Evolutionary conservation across 768 basidiomycete species (phyloP).

Genomic region (Rhodotorula kratochvilovae): DNA sequence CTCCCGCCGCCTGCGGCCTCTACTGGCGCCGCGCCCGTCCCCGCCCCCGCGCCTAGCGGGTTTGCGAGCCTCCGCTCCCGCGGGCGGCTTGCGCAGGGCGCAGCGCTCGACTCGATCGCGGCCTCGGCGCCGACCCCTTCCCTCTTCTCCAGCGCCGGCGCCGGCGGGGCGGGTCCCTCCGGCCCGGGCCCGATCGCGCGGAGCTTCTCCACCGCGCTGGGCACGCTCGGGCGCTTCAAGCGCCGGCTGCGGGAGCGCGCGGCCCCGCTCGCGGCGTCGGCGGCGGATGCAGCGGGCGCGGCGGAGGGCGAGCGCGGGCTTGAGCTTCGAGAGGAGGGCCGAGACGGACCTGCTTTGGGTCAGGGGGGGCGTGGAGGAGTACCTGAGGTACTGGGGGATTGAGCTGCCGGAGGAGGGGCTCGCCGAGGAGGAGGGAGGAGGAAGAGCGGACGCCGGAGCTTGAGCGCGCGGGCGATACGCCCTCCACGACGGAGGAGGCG

Average conservation of each 20-base stretch:
- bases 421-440: constrained; percentile 42
- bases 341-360: constrained; percentile 61
- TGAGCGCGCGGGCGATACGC: constrained; percentile 62
- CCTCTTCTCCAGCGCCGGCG: not conserved
- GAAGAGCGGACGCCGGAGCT: constrained; percentile 56
- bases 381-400: constrained; percentile 48
- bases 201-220: constrained; percentile 74
- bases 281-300: not conserved
- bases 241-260: constrained; percentile 56
- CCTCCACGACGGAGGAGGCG: constrained; percentile 57
- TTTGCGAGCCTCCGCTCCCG: not conserved
- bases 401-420: not conserved
- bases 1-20: not conserved
- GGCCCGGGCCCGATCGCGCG: constrained; percentile 57
- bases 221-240: constrained; percentile 74
- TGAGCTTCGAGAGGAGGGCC: constrained; percentile 62
- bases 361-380: constrained; percentile 63
- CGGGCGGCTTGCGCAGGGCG: not conserved
- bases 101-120: not conserved
- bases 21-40: not conserved
- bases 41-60: not conserved
- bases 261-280: not conserved
- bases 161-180: not conserved
- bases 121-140: not conserved
- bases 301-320: constrained; percentile 51